Evolutionary conservation across 73 alveolate species (phyloP).

Genomic region (Paramecium sonneborni): DNA sequence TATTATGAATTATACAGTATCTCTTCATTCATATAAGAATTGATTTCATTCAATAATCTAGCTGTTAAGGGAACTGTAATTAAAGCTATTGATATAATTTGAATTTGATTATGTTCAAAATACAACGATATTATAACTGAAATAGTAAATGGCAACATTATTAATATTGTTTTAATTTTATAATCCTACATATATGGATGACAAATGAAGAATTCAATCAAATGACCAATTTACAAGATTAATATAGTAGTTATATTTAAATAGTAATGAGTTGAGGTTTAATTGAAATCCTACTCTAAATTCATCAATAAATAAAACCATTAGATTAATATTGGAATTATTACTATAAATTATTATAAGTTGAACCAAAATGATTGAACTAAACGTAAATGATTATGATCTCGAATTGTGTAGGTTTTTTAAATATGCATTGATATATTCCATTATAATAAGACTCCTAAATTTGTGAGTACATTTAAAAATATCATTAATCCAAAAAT

Average conservation of each 20-base stretch:
- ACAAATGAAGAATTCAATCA: background rate
- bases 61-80: conserved; percentile 11
- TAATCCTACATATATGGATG: background rate
- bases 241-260: background rate
- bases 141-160: conserved; percentile 1
- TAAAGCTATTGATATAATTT: background rate
- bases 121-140: background rate
- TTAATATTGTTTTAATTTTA: background rate
- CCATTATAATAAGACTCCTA: background rate
- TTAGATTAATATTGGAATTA: background rate
- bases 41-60: background rate
- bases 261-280: background rate
- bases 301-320: background rate
- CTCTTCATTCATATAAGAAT: background rate
- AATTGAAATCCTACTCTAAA: background rate
- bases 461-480: background rate
- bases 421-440: background rate
- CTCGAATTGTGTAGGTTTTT: background rate
- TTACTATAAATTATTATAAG: background rate
- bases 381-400: conserved; percentile 6
- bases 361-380: conserved; percentile 42
- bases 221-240: background rate
- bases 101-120: background rate
- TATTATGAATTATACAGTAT: background rate
- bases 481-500: background rate